Conservation (phyloP, 805 yeast species). For the Kodamaea nitidulidarum region DNA sequence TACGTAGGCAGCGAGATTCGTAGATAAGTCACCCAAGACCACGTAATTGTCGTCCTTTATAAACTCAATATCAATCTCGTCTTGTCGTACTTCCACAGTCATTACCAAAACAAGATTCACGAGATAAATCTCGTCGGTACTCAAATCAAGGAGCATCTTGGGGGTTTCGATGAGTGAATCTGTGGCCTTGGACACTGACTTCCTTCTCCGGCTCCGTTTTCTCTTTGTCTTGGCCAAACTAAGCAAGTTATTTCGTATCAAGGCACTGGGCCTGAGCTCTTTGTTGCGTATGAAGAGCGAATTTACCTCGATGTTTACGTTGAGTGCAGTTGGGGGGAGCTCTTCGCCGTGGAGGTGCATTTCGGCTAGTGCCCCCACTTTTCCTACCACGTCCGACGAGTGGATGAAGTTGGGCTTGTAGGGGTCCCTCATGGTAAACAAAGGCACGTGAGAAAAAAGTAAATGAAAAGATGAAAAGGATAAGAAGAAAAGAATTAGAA, state of each 20-base stretch:
- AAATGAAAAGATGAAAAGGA: not conserved
- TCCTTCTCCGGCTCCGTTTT: not conserved
- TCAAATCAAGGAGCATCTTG: constrained; percentile 4
- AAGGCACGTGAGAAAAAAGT: constrained; percentile 1
- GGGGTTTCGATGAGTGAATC: not conserved
- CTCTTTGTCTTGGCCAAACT: constrained; percentile 19
- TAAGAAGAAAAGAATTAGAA: not conserved
- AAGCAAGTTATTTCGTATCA: constrained; percentile 32
- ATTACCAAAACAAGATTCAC: constrained; percentile 26
- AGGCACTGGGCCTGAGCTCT: constrained; percentile 27
- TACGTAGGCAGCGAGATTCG: not conserved
- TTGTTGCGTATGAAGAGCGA: constrained; percentile 29
- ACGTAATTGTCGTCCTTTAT: not conserved
- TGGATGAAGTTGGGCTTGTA: constrained; percentile 37
- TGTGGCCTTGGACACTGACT: too few relatives aligned
- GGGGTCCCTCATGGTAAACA: constrained; percentile 19
- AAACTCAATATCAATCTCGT: not conserved
- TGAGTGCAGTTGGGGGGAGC: not conserved
- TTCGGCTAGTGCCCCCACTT: constrained; percentile 12
- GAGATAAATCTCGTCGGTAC: constrained; percentile 29
- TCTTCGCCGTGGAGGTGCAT: constrained; percentile 1
- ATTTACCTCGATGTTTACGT: constrained; percentile 33
- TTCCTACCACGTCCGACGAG: constrained; percentile 32
- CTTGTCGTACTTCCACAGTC: constrained; percentile 8
- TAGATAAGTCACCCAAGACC: not conserved